Base-by-base conservation (phyloP, 1,139 yeast genomes). In the Sugiyamaella paludigena region DNA sequence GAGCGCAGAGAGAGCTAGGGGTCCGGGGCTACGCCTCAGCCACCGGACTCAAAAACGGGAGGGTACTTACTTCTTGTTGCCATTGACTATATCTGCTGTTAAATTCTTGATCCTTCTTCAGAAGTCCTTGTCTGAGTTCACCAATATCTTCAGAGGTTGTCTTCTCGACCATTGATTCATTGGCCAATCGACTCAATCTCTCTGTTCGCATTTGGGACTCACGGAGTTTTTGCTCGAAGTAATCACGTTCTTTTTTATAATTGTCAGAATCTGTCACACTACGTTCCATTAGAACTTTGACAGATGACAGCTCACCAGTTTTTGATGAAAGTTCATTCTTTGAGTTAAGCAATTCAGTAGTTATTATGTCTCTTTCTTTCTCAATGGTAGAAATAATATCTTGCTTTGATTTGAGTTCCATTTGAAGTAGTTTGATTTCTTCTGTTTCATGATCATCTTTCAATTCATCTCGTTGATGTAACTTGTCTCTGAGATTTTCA, bases 191-290 rank as follows among this genome's bases (percentile, higher is more conserved):
- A 10, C 47, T 44, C 13, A 51, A 44, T 33, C 38, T 48, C 16
- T 43, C 51, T 2, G 40, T 30, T 10, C 43, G 24, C 40, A 33
- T 40, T 43, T 51, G 50, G n/a, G 53, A 44, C 30, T 54, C 57
- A 8, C 44, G 50, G 7, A 52, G 31, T 28, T 55, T 53, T 44
- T 53, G 44, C 30, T 57, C 53, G 24, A 57, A 50, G 27, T 47
- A 52, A 13, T 55, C 57, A 24, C 52, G 46, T 42, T 59, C 63
- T 33, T 49, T 56, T 30, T 50, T 48, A 40, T 55, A 49, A 39
- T 55, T 49, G 29, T 51, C 52, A 27, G 56, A 46, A 34, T 59
- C 62, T 30, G 41, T 49, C n/a, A 50, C 47, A 35, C 52, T 48
- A 36, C 63, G 52, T 31, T 51, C 53, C 36, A 57, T 41, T 24